Conservation (phyloP, 2,329 filamentous ascomycete species). For the Arthroderma sp. region DNA sequence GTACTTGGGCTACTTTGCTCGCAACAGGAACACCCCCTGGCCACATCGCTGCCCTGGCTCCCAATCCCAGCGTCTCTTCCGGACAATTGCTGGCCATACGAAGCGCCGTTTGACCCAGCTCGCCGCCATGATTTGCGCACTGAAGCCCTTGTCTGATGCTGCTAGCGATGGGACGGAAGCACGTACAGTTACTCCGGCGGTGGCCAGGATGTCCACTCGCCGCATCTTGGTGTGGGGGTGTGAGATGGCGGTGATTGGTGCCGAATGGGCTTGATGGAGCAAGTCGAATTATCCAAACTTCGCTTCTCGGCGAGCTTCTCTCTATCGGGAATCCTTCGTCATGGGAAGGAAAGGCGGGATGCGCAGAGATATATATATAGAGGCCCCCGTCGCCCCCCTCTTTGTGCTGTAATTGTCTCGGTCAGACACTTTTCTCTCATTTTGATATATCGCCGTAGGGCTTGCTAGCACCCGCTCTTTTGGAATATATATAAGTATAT, state of each 20-base stretch:
- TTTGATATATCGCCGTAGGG: not conserved
- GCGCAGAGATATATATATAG: not conserved
- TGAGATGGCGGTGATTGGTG: constrained; percentile 1
- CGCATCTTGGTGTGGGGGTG: not conserved
- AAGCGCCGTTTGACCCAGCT: constrained; percentile 1
- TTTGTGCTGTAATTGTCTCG: no score
- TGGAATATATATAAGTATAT: no score
- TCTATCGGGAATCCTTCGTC: not conserved
- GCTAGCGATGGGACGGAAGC: not conserved
- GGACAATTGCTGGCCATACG: constrained; percentile 1
- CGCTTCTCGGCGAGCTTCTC: not conserved
- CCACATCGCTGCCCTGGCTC: not conserved
- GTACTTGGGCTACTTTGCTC: no score
- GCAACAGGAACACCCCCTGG: not conserved
- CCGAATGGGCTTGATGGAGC: not conserved
- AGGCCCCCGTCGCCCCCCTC: not conserved
- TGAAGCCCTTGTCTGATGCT: not conserved
- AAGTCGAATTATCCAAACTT: not conserved
- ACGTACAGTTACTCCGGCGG: not conserved
- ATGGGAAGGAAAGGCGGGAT: not conserved
- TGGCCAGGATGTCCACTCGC: not conserved
- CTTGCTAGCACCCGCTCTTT: not conserved
- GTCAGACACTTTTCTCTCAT: not conserved
- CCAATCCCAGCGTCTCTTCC: not conserved
- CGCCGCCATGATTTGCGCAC: not conserved